Conservation (phyloP, 2,329 filamentous ascomycete genomes). For the Arthrobotrys pseudoclavata region DNA sequence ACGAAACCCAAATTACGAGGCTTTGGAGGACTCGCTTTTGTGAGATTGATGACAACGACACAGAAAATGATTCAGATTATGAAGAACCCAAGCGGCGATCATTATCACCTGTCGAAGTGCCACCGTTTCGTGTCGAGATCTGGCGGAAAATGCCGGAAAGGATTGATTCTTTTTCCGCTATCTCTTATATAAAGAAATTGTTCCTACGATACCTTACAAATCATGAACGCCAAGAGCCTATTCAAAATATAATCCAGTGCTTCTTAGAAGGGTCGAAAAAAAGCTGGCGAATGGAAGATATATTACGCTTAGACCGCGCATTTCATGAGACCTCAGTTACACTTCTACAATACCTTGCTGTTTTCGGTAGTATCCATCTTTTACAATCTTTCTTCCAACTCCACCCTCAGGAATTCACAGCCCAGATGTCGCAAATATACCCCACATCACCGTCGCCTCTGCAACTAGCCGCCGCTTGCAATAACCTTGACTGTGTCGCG, state of each 20-base stretch:
- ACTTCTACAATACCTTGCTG: background rate
- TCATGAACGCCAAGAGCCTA: background rate
- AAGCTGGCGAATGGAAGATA: background rate
- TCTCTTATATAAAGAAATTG: too few relatives aligned
- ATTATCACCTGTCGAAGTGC: too few relatives aligned
- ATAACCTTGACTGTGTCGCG: conserved; percentile 13
- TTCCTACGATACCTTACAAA: background rate
- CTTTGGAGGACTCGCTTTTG: conserved; percentile 1
- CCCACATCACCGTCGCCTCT: background rate
- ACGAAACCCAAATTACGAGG: background rate
- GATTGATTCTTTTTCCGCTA: too few relatives aligned
- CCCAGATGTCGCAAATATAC: conserved; percentile 1
- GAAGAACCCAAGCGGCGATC: too few relatives aligned
- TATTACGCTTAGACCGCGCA: background rate
- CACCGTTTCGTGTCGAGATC: too few relatives aligned
- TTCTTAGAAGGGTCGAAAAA: background rate
- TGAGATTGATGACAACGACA: too few relatives aligned
- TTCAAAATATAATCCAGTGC: background rate
- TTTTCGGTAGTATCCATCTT: background rate
- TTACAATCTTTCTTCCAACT: conserved; percentile 4
- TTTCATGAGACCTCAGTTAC: background rate
- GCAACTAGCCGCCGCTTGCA: background rate
- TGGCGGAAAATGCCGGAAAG: too few relatives aligned
- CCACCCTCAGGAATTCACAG: background rate
- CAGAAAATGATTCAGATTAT: too few relatives aligned